Evolutionary conservation across 257 asterid genomes (phyloP).

Genomic region (Knoxia roxburghii): DNA sequence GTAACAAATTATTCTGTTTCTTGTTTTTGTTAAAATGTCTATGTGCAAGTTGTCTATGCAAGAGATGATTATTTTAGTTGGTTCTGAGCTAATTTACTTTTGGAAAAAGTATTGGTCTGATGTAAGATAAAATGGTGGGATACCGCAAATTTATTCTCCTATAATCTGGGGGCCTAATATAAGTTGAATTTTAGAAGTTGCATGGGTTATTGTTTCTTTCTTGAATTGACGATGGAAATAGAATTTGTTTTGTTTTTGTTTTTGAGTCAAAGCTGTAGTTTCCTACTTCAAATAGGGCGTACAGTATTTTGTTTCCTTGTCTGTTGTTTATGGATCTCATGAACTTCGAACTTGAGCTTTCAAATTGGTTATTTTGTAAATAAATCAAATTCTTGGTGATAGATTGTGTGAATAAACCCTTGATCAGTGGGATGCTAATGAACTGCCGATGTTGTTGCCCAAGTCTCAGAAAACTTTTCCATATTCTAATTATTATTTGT

Average conservation of each 20-base stretch:
- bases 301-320: background rate
- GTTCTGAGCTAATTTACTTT: background rate
- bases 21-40: background rate
- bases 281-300: background rate
- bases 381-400: background rate
- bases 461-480: background rate
- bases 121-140: too few relatives aligned
- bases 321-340: background rate
- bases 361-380: background rate
- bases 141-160: slow-evolving; percentile 4
- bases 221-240: background rate
- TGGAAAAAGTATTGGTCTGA: too few relatives aligned
- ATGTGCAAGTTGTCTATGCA: too few relatives aligned
- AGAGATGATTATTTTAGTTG: background rate
- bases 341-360: background rate
- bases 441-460: background rate
- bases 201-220: background rate
- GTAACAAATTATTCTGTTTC: background rate
- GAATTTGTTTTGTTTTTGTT: background rate
- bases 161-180: background rate
- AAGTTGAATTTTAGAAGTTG: background rate
- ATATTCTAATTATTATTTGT: background rate
- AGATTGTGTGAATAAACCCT: background rate
- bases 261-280: background rate
- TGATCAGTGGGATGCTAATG: background rate